These are phyloP conservation scores for Priceomyces fermenticarens DNA, from an alignment of 805 yeast species.

Conservation along the genomic window DNA sequence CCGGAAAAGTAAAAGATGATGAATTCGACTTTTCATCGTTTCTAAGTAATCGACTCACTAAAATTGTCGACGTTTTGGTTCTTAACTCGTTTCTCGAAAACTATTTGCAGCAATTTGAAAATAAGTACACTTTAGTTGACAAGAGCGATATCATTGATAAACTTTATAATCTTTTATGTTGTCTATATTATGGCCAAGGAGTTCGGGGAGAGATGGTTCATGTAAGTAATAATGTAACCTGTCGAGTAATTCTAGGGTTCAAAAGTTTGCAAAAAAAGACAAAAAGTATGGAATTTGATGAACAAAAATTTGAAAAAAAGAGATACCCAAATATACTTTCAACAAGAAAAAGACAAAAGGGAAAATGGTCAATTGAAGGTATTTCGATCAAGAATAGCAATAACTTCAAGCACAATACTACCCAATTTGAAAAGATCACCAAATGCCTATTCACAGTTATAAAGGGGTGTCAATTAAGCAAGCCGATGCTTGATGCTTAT, in stretches of 20 bases:
- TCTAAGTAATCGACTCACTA: slow-evolving; percentile 1
- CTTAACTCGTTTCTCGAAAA: slow-evolving; percentile 4
- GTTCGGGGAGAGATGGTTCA: background rate
- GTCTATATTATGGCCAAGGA: background rate
- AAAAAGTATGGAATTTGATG: too few species aligned
- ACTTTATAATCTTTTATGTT: background rate
- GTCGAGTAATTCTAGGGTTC: background rate
- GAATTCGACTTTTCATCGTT: slow-evolving; percentile 1
- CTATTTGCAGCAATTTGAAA: slow-evolving; percentile 1
- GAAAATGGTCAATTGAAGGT: too few species aligned
- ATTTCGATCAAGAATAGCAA: background rate
- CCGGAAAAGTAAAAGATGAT: background rate
- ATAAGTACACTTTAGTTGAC: background rate
- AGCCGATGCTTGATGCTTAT: background rate
- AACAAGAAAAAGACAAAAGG: background rate
- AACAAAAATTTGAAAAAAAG: too few species aligned
- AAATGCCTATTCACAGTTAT: slow-evolving; percentile 3
- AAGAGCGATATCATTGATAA: background rate
- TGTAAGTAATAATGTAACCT: background rate
- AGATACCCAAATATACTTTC: background rate
- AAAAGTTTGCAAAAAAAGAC: background rate
- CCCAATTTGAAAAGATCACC: background rate
- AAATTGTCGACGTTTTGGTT: slow-evolving; percentile 4
- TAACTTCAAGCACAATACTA: background rate
- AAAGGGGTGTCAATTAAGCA: background rate